phyloP scores from a whole-genome alignment of 345 rosid genomes.

The Populus euphratica region DNA sequence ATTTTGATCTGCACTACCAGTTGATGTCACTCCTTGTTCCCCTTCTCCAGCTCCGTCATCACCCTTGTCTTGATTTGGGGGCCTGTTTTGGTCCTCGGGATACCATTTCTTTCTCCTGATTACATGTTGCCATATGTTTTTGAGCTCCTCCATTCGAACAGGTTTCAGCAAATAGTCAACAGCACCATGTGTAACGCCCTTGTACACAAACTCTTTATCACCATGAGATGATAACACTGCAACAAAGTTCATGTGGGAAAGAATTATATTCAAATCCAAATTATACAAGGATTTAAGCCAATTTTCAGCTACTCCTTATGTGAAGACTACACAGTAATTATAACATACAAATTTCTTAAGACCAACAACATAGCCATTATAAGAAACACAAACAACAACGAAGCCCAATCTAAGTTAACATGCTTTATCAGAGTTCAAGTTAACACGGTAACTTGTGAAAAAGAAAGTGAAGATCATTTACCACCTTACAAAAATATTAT shows the following conservation, averaged over 20 bases:
- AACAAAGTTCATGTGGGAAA: constrained; percentile 12
- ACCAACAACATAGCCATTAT: background rate
- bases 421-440: background rate
- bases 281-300: background rate
- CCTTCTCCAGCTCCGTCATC: constrained; percentile 33
- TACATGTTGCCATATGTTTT: constrained; percentile 95
- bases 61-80: constrained; percentile 33
- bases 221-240: constrained; percentile 86
- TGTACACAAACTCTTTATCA: constrained; percentile 71
- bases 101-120: constrained; percentile 56
- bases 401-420: constrained; percentile 1
- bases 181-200: constrained; percentile 88
- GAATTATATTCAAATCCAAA: background rate
- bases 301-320: background rate
- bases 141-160: constrained; percentile 76
- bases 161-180: constrained; percentile 85
- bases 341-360: background rate
- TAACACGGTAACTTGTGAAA: background rate
- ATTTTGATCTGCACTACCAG: constrained; percentile 34
- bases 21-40: constrained; percentile 29
- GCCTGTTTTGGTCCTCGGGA: constrained; percentile 39
- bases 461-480: constrained; percentile 2
- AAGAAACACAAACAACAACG: background rate
- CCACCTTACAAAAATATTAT: background rate
- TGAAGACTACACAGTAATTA: background rate